Conservation (phyloP, 2,329 filamentous ascomycete species). For the Albophoma yamanashiensis region DNA sequence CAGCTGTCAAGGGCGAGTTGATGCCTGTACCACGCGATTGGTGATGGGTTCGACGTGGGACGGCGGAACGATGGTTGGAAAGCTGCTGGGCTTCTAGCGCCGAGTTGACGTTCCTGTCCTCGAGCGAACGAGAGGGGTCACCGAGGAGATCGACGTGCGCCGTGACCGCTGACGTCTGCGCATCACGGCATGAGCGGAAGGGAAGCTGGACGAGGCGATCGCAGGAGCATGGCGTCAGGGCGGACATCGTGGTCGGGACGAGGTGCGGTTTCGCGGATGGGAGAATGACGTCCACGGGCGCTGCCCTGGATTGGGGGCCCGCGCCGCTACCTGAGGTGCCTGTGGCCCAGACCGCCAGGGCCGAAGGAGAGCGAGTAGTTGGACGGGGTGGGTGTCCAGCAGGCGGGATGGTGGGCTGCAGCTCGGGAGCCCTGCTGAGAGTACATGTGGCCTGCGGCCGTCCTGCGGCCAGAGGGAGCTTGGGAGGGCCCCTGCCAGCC, state of each 20-base stretch:
- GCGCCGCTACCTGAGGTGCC: no score
- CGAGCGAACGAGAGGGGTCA: background rate
- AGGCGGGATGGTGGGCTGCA: background rate
- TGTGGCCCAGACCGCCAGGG: background rate
- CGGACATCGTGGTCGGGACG: background rate
- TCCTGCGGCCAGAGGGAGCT: background rate
- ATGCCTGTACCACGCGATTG: no score
- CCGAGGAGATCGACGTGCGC: background rate
- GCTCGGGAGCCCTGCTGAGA: background rate
- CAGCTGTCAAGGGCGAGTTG: background rate
- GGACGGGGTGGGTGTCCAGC: no score
- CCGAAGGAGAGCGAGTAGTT: background rate
- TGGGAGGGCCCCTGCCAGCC: background rate
- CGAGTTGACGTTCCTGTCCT: background rate
- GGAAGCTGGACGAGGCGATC: background rate
- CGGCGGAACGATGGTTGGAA: background rate
- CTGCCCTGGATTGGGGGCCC: background rate
- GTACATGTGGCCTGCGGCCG: background rate
- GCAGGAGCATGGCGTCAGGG: background rate
- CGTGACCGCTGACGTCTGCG: background rate
- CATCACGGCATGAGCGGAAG: background rate
- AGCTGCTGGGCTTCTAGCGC: background rate
- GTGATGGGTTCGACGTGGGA: background rate
- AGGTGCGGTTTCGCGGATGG: background rate
- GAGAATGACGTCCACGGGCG: background rate